Percentiles rank a stretch among this genome's conserved stretches.
phyloP scores from a whole-genome alignment of 2,329 filamentous ascomycete genomes.

The Phaeosphaeria sp. region DNA sequence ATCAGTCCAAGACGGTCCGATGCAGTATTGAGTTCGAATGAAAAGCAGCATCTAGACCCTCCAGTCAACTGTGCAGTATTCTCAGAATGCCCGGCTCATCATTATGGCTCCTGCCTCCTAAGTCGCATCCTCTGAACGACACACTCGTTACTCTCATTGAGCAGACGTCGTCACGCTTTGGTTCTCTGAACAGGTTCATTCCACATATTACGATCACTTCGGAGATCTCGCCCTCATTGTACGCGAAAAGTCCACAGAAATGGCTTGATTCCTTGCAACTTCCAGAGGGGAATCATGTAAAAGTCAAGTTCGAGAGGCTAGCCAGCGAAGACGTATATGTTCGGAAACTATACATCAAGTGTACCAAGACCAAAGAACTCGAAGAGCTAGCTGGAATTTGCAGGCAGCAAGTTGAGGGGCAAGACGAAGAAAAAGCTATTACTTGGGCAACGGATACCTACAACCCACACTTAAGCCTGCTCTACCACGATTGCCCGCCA shows the following conservation, averaged over 20 bases:
- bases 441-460: conserved; percentile 44
- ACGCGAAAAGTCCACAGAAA: conserved; percentile 40
- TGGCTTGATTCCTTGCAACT: conserved; percentile 47
- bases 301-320: conserved; percentile 38
- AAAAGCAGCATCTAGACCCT: neutral
- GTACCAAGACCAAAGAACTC: conserved; percentile 37
- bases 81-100: conserved; percentile 49
- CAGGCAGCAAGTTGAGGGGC: conserved; percentile 34
- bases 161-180: conserved; percentile 40
- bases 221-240: conserved; percentile 34
- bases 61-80: neutral
- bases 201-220: conserved; percentile 53
- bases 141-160: conserved; percentile 45
- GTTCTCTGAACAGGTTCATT: conserved; percentile 47
- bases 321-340: conserved; percentile 48
- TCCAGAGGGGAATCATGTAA: conserved; percentile 18
- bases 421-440: conserved; percentile 23
- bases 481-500: conserved; percentile 44
- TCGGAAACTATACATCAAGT: conserved; percentile 48
- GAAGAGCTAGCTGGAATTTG: conserved; percentile 35
- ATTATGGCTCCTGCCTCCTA: conserved; percentile 52
- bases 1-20: neutral
- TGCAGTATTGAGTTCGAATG: neutral
- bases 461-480: conserved; percentile 49
- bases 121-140: conserved; percentile 36